phyloP scores from a whole-genome alignment of 2,329 filamentous ascomycete genomes.

The Ceratocystis colombiana region DNA sequence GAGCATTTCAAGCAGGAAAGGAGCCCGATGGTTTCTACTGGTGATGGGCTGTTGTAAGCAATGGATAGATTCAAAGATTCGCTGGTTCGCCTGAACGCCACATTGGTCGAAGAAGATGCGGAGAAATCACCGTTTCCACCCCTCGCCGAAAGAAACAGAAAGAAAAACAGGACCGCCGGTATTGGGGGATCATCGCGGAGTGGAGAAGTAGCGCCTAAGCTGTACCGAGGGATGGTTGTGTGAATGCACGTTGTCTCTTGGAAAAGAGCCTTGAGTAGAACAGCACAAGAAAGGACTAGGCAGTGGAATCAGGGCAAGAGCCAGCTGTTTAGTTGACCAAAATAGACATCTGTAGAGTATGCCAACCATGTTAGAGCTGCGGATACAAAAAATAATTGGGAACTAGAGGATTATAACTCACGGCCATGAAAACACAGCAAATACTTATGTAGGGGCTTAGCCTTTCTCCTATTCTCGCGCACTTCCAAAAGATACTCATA shows the following conservation, averaged over 20 bases:
- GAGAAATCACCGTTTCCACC: too few relatives aligned
- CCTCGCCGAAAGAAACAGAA: not conserved
- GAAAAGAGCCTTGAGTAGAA: slow-evolving; percentile 13
- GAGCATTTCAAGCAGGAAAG: not conserved
- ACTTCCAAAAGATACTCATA: slow-evolving; percentile 91
- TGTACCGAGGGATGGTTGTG: not conserved
- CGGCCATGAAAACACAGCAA: slow-evolving; percentile 89
- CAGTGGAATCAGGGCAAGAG: not conserved
- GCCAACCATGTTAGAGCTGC: not conserved
- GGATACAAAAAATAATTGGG: not conserved
- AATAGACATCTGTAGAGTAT: slow-evolving; percentile 31
- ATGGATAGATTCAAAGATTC: slow-evolving; percentile 13
- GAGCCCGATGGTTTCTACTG: not conserved
- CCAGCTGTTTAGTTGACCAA: slow-evolving; percentile 34
- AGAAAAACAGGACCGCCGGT: not conserved
- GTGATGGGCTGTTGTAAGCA: not conserved
- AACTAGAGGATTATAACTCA: slow-evolving; percentile 36
- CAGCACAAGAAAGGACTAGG: not conserved
- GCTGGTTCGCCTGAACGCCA: slow-evolving; percentile 17
- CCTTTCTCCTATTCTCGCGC: slow-evolving; percentile 80
- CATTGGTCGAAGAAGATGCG: not conserved
- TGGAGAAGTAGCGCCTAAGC: not conserved
- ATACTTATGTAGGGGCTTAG: slow-evolving; percentile 92
- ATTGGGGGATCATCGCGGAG: not conserved
- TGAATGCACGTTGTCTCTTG: not conserved